Evolutionary conservation across 2,329 filamentous ascomycete genomes (phyloP), one percentile per base, ranked within the genome.

Genomic region (Aschersonia sp.): DNA sequence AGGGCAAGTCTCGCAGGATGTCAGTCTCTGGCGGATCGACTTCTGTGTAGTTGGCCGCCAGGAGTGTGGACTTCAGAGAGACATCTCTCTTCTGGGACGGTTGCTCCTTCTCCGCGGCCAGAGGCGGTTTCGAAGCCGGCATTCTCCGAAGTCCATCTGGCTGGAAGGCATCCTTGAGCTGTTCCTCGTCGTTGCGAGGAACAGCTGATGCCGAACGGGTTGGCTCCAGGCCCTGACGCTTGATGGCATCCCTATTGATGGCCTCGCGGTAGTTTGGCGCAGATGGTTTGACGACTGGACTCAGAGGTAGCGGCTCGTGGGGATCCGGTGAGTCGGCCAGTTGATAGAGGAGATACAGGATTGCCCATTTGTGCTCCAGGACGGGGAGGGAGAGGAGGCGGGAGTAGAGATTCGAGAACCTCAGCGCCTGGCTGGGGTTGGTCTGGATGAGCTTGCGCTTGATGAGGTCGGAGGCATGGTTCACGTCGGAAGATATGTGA

Each of bases 281-380:
- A 46, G 58, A 65, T 43, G 58, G 67, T 57, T 60, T 69, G 54
- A 62, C 59, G 7, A 37, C 35, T 8, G 67, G 69, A 48, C 61
- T 70, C 37, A 71, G 55, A n/a, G 69, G 68, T 9, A 68, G 61
- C 42, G 71, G 74, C 47, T 76, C 71, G 55, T 64, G 68, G 2
- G 75, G 74, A 50, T 78, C 70, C 35, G 75, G 72, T 4, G 76
- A 79, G 58, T 89, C 85, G 51, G 86, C 81, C 44, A 96, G 76
- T 57, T 87, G 81, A 62, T 92, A 85, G 42, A 98, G 76, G 42
- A 98, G 79, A 62, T 94, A 94, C 22, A 98, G 73, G 54, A 98
- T 96, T 4, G 85, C 87, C 88, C 89, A 97, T 75, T 98, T 98
- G 64, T 95, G 85, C 58, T 86, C 85, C 43, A 98, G 74, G 5